These are phyloP conservation scores for Blakeslea trispora DNA, from an alignment of 371 early-diverging fungal species.

Conservation along the genomic window DNA sequence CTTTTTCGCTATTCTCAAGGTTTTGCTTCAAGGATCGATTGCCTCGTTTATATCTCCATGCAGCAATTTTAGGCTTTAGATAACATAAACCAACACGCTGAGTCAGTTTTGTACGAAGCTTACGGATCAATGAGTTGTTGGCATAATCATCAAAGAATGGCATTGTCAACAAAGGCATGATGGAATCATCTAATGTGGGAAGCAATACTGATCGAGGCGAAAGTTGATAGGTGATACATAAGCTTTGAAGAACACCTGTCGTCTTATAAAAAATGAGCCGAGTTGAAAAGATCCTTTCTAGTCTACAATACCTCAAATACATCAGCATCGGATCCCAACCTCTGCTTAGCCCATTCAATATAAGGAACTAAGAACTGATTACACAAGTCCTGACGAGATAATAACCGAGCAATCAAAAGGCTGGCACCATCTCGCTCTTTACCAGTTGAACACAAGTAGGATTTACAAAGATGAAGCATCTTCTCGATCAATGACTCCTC, in stretches of 20 bases:
- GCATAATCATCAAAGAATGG: conserved; percentile 57
- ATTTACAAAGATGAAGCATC: conserved; percentile 55
- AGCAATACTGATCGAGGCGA: conserved; percentile 67
- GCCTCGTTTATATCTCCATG: conserved; percentile 79
- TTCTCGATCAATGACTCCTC: conserved; percentile 55
- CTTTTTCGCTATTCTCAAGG: conserved; percentile 27
- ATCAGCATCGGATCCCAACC: conserved; percentile 37
- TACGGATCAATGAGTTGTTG: conserved; percentile 75
- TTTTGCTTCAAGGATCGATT: conserved; percentile 54
- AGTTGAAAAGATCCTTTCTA: not conserved
- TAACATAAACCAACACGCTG: conserved; percentile 81
- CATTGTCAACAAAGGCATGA: conserved; percentile 54
- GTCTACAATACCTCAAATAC: conserved; percentile 55
- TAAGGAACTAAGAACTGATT: conserved; percentile 53
- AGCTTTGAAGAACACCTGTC: conserved; percentile 64
- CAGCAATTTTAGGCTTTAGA: conserved; percentile 70
- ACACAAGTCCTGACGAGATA: conserved; percentile 61
- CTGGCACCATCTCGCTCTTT: conserved; percentile 89
- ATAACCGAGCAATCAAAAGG: conserved; percentile 74
- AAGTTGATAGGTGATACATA: conserved; percentile 72
- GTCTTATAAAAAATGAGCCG: conserved; percentile 25
- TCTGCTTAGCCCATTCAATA: conserved; percentile 59
- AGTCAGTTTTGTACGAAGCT: conserved; percentile 77
- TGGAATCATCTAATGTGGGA: conserved; percentile 56
- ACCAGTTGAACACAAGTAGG: conserved; percentile 62